Conservation (phyloP, 768 basidiomycete genomes). For the Suillus plorans region DNA sequence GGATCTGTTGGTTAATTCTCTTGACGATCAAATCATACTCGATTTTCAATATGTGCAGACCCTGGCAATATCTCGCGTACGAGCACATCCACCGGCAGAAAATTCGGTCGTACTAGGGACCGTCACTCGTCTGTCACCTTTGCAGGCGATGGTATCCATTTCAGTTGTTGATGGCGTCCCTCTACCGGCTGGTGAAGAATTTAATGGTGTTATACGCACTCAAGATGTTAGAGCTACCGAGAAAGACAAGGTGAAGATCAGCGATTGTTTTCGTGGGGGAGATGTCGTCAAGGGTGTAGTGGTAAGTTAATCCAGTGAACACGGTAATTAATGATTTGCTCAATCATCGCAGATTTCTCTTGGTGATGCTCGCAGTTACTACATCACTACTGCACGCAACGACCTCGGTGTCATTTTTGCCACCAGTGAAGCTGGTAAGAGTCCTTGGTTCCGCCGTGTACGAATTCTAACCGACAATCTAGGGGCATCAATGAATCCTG, state of each 20-base stretch:
- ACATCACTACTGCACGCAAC: conserved; percentile 87
- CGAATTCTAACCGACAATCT: conserved; percentile 5
- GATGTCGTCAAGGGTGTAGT: conserved; percentile 88
- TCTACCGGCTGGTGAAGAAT: conserved; percentile 82
- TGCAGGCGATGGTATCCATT: conserved; percentile 82
- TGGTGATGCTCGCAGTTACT: conserved; percentile 90
- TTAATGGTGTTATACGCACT: conserved; percentile 80
- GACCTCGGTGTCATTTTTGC: conserved; percentile 92
- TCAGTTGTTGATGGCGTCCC: conserved; percentile 86
- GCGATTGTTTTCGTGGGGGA: conserved; percentile 88
- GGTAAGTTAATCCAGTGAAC: conserved; percentile 44
- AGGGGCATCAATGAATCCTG: conserved; percentile 83
- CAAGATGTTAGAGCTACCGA: conserved; percentile 91
- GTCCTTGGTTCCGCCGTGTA: background rate
- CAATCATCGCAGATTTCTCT: conserved; percentile 68
- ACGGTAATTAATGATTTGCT: conserved; percentile 5
- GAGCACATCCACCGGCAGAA: conserved; percentile 71
- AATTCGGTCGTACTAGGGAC: conserved; percentile 81
- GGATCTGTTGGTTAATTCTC: conserved; percentile 61
- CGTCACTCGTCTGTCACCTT: conserved; percentile 78
- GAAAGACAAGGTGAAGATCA: conserved; percentile 86
- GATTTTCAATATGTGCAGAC: conserved; percentile 38
- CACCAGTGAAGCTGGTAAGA: conserved; percentile 78
- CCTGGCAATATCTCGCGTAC: conserved; percentile 60
- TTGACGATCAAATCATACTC: conserved; percentile 12